phyloP scores from a whole-genome alignment of 2,329 filamentous ascomycete genomes.

The Fusarium sp. region DNA sequence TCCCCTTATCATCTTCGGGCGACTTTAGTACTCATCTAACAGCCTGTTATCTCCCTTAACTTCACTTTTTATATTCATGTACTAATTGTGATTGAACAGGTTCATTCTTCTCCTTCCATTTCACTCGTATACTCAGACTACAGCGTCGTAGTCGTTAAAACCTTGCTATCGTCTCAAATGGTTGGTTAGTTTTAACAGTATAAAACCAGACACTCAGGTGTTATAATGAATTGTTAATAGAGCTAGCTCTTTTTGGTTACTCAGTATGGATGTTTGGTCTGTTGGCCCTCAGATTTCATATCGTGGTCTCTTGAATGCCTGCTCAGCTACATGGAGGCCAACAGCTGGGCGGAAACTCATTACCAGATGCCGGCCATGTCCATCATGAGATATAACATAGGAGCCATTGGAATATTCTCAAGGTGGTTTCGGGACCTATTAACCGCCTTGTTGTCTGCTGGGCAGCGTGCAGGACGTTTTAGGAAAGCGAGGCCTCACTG shows the following conservation, averaged over 20 bases:
- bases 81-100: not conserved
- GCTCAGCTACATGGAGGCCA: constrained; percentile 4
- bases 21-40: not conserved
- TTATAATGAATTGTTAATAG: not conserved
- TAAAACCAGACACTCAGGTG: not conserved
- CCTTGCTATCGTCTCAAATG: not conserved
- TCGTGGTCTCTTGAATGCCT: not conserved
- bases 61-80: not conserved
- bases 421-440: fast-evolving
- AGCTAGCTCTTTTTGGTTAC: not conserved
- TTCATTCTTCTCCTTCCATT: not conserved
- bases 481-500: not conserved
- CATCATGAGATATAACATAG: no score
- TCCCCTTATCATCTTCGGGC: not conserved
- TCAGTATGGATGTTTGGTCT: not conserved
- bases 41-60: not conserved
- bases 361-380: not conserved
- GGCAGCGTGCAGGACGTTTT: not conserved
- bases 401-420: not conserved
- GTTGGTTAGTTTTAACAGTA: not conserved
- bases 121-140: not conserved
- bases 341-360: not conserved
- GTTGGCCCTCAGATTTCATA: not conserved
- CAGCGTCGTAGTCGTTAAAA: not conserved
- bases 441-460: constrained; percentile 10